Conservation (phyloP, 2,329 filamentous ascomycete species). For the Colletotrichum sp. region DNA sequence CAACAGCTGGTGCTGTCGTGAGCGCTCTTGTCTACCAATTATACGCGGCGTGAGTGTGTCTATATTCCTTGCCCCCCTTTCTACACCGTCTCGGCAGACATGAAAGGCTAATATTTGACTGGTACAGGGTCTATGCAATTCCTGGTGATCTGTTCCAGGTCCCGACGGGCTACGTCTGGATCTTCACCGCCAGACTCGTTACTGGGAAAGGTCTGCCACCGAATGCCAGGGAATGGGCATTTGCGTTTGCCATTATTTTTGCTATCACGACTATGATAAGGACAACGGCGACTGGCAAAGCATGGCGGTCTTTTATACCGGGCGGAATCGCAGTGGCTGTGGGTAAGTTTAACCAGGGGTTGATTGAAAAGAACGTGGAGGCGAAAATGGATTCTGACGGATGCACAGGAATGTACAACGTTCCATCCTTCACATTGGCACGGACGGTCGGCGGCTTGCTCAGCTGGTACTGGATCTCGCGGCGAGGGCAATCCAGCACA, state of each 20-base stretch:
- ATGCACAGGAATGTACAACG: conserved; percentile 89
- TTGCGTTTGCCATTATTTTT: conserved; percentile 77
- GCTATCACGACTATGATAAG: conserved; percentile 72
- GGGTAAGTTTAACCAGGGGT: conserved; percentile 49
- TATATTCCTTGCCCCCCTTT: neutral
- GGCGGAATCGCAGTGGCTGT: conserved; percentile 96
- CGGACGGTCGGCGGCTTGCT: conserved; percentile 78
- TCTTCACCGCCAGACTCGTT: conserved; percentile 92
- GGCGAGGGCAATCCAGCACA: conserved; percentile 61
- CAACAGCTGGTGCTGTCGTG: conserved; percentile 82
- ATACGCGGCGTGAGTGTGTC: conserved; percentile 68
- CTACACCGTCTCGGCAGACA: neutral
- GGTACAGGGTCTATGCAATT: conserved; percentile 76
- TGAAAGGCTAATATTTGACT: too few relatives aligned
- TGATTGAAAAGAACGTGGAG: neutral
- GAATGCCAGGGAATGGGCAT: conserved; percentile 82
- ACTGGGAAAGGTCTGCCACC: conserved; percentile 87
- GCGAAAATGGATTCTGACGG: neutral
- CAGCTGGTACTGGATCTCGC: conserved; percentile 77
- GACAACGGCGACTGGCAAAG: conserved; percentile 58
- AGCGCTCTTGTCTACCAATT: conserved; percentile 87
- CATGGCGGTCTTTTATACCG: conserved; percentile 80
- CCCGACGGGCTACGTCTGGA: conserved; percentile 95
- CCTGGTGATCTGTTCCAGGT: conserved; percentile 92
- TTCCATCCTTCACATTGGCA: conserved; percentile 92